A percentile compares a stretch with the other conserved stretches of the same genome.
These are phyloP conservation scores for Galerina sulciceps DNA, from an alignment of 768 basidiomycete species.

Conservation along the genomic window DNA sequence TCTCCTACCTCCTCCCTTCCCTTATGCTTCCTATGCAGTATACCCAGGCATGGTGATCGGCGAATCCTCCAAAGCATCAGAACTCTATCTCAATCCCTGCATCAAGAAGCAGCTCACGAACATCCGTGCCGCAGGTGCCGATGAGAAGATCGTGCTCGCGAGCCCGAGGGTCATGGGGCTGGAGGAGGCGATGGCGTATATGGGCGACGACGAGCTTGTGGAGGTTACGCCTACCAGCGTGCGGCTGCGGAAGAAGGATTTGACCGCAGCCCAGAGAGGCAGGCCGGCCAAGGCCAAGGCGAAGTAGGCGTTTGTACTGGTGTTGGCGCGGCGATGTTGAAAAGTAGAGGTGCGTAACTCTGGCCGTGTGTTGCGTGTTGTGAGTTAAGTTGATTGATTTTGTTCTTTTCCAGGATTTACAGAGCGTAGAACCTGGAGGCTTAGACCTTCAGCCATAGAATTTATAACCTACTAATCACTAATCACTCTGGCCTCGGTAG, in stretches of 20 bases:
- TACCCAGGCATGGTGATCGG: constrained; percentile 59
- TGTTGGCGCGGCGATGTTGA: not conserved
- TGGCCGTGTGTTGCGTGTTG: not conserved
- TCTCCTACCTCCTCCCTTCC: not conserved
- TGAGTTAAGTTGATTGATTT: no score
- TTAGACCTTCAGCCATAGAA: no score
- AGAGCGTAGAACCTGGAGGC: no score
- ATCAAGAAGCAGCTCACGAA: constrained; percentile 55
- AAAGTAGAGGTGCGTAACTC: not conserved
- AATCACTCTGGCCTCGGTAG: no score
- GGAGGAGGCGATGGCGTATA: constrained; percentile 51
- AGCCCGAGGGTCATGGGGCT: constrained; percentile 47
- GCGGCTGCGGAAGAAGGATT: constrained; percentile 45
- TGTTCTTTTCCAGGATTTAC: no score
- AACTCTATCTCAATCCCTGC: constrained; percentile 51
- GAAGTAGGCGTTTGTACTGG: constrained; percentile 6
- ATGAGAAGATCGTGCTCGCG: constrained; percentile 53
- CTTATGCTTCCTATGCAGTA: constrained; percentile 28
- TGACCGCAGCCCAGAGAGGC: constrained; percentile 39
- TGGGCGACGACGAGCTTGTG: constrained; percentile 53
- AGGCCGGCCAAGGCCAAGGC: constrained; percentile 26
- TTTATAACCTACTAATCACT: no score
- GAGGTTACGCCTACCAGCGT: constrained; percentile 49
- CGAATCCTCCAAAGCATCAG: constrained; percentile 48
- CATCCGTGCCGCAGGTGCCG: constrained; percentile 50